A percentile compares a stretch with the other conserved stretches of the same genome.
phyloP scores from a whole-genome alignment of 148 eudicot species.

The Rhododendron molle region DNA sequence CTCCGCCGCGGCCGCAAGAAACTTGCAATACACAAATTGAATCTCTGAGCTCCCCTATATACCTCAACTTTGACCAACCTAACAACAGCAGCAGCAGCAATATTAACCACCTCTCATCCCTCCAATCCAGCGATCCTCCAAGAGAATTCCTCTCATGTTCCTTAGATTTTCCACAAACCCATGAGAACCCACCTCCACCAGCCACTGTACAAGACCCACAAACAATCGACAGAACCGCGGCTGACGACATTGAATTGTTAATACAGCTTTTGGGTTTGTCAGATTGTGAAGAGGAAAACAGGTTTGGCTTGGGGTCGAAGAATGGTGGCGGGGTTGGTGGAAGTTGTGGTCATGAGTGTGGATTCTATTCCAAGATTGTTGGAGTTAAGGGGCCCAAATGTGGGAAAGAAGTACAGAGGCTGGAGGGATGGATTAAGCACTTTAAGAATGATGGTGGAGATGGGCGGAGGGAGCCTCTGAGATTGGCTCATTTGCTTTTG shows the following conservation, averaged over 20 bases:
- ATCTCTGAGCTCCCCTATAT: constrained; percentile 58
- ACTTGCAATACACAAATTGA: constrained; percentile 20
- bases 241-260: constrained; percentile 52
- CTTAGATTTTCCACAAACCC: constrained; percentile 37
- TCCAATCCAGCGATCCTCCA: constrained; percentile 55
- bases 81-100: constrained; percentile 9
- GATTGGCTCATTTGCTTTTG: constrained; percentile 74
- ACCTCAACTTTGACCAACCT: constrained; percentile 33
- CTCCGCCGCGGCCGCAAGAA: constrained; percentile 18
- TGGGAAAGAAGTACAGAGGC: constrained; percentile 55
- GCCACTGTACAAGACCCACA: constrained; percentile 17
- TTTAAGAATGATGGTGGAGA: constrained; percentile 26
- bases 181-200: constrained; percentile 30
- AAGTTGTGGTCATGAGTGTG: constrained; percentile 39
- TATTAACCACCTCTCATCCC: constrained; percentile 20
- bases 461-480: constrained; percentile 49
- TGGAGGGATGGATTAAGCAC: constrained; percentile 72
- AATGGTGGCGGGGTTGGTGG: background rate
- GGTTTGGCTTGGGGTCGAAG: constrained; percentile 1
- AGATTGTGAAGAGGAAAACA: constrained; percentile 18
- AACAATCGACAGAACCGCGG: constrained; percentile 1
- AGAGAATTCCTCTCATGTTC: constrained; percentile 53
- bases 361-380: constrained; percentile 64
- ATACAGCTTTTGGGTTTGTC: constrained; percentile 56
- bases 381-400: constrained; percentile 74